Evolutionary conservation across 192 early-diverging fungal species (phyloP).

Genomic region (Coemansia sp.): DNA sequence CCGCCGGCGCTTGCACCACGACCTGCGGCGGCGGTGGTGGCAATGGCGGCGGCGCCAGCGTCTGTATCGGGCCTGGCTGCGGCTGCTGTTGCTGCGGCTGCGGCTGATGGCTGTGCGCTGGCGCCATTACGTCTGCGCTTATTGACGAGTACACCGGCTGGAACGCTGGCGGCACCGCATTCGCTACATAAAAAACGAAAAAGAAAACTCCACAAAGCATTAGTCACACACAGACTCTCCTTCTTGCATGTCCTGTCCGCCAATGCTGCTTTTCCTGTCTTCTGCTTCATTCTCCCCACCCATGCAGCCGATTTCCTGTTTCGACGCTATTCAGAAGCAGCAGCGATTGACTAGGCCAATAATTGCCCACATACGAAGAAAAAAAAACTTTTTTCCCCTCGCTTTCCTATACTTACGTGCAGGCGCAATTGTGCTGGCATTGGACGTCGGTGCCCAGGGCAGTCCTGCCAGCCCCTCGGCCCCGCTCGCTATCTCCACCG

Average conservation of each 20-base stretch:
- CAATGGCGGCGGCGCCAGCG: neutral
- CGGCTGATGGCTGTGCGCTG: neutral
- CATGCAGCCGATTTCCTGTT: neutral
- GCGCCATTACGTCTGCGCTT: neutral
- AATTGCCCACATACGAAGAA: neutral
- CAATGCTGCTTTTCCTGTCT: too few relatives aligned
- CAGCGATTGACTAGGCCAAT: conserved; percentile 2
- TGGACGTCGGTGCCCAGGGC: conserved; percentile 37
- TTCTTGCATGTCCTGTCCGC: too few relatives aligned
- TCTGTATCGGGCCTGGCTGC: too few relatives aligned
- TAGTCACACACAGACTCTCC: too few relatives aligned
- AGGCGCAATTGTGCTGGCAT: conserved; percentile 32
- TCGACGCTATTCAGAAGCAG: neutral
- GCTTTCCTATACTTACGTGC: conserved; percentile 26
- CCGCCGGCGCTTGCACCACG: neutral
- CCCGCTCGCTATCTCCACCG: conserved; percentile 30
- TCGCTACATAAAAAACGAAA: conserved; percentile 14
- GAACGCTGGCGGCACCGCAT: conserved; percentile 33
- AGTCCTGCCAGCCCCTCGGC: conserved; percentile 43
- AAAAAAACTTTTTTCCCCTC: neutral
- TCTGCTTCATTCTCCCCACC: too few relatives aligned
- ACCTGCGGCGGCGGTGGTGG: neutral
- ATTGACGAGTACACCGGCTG: conserved; percentile 23
- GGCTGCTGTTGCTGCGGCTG: neutral
- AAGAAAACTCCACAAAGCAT: too few relatives aligned